Evolutionary conservation across 129 eudicot species (phyloP).

Genomic region (Artemisia tridentata): DNA sequence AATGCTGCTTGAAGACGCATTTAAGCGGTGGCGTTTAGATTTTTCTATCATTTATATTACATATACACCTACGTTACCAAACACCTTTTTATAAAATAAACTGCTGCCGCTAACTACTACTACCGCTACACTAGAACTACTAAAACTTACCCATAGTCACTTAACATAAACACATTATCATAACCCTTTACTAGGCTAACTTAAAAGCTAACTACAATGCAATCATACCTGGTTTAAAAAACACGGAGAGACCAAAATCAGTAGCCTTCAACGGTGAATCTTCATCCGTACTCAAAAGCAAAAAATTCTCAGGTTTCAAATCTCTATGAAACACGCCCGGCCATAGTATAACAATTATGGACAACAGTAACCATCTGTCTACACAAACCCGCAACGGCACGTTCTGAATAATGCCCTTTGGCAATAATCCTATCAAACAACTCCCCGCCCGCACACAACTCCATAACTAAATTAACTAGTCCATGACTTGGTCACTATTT

Average conservation of each 20-base stretch:
- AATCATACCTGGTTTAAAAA: constrained; percentile 72
- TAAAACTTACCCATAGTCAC: too few relatives aligned
- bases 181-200: neutral
- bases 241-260: constrained; percentile 86
- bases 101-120: too few relatives aligned
- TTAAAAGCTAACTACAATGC: neutral
- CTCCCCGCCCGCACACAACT: constrained; percentile 94
- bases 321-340: constrained; percentile 99
- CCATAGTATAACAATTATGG: constrained; percentile 89
- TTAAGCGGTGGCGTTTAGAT: too few relatives aligned
- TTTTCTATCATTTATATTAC: too few relatives aligned
- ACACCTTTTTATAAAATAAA: too few relatives aligned
- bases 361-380: constrained; percentile 93
- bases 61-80: too few relatives aligned
- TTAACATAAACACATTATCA: too few relatives aligned
- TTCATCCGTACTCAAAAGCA: constrained; percentile 63
- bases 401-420: constrained; percentile 93
- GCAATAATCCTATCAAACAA: constrained; percentile 91
- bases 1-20: too few relatives aligned
- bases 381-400: constrained; percentile 76
- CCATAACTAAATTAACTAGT: constrained; percentile 87
- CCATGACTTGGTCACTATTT: too few relatives aligned
- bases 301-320: constrained; percentile 89
- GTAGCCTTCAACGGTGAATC: constrained; percentile 92
- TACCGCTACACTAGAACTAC: too few relatives aligned